Base-by-base conservation (phyloP, 768 basidiomycete species). In the Leucocoprinus birnbaumii region DNA sequence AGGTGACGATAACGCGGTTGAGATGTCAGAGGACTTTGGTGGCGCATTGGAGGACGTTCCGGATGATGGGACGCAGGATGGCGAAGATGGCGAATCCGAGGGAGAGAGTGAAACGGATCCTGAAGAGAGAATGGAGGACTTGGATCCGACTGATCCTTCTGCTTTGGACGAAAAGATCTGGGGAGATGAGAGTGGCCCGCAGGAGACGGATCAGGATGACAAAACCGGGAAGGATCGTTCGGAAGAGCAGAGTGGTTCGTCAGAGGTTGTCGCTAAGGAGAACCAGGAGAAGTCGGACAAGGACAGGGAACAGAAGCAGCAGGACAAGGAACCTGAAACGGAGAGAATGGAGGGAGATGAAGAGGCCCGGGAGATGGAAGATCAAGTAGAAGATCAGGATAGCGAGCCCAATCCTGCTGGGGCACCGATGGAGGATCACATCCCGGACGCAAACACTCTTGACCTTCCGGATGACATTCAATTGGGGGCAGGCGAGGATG, bases 111-210 rank as follows among this genome's bases (percentile, higher is more conserved):
- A 85, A 16, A 76, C 72, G 3, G 88, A 88, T 18, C 82, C 83
- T 16, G 94, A 98, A 41, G 95, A 98, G 59, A 85, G 86, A 58
- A 66, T 95, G 26, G 94, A 84, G 6, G 80, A 94, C 48, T 72
- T 98, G 27, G 93, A 96, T 70, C 80, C 85, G 2, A 74, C 80
- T 16, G 96, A 98, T 71, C 88, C 91, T 8, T 78, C 83, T 22
- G 86, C 87, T 0, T 82, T 97, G 14, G 96, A 98, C 65, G 96
- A 99, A 73, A 98, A 98, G 73, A 75, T 99, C 61, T 98, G 97
- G 96, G 94, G 90, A 18, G 91, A 95, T 59, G 88, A 96, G 61
- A 69, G 75, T 48, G 82, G 81, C 11, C 77, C 82, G 3, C 75
- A 80, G 24, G 77, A 83, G 48, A 65, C 77, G 13, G 71, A 78